Evolutionary conservation across 805 yeast genomes (phyloP).

Genomic region (Isabelozyma rhagii): DNA sequence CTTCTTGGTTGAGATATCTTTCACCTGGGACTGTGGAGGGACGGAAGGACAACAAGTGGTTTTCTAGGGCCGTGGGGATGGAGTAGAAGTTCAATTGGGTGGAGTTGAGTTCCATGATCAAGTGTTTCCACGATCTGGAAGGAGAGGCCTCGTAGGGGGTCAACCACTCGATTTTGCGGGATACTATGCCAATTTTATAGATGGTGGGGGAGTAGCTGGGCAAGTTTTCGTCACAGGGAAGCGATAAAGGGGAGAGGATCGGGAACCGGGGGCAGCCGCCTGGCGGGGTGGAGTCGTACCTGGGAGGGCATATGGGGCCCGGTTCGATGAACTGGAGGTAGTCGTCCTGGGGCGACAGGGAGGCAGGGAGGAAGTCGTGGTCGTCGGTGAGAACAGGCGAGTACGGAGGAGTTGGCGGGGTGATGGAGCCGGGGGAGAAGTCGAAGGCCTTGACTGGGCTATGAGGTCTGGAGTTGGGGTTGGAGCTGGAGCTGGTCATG

Average conservation of each 20-base stretch:
- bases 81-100: constrained; percentile 76
- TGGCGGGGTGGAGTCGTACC: constrained; percentile 35
- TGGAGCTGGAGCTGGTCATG: constrained; percentile 1
- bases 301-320: constrained; percentile 35
- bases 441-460: constrained; percentile 2
- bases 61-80: constrained; percentile 31
- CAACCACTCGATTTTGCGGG: constrained; percentile 70
- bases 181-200: constrained; percentile 52
- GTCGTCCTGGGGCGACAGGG: constrained; percentile 13
- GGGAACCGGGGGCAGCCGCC: constrained; percentile 45
- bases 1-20: constrained; percentile 6
- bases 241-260: constrained; percentile 6
- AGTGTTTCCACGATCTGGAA: constrained; percentile 66
- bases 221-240: constrained; percentile 36
- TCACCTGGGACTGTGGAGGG: constrained; percentile 7
- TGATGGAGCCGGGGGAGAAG: neutral
- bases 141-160: constrained; percentile 74
- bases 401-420: constrained; percentile 1
- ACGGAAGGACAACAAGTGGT: constrained; percentile 18
- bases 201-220: constrained; percentile 71
- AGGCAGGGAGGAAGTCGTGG: neutral
- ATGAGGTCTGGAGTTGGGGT: constrained; percentile 2
- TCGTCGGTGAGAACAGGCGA: neutral
- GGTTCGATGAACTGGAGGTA: constrained; percentile 36
- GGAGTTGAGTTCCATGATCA: constrained; percentile 73